A percentile compares a stretch with the other conserved stretches of the same genome.
These are phyloP conservation scores for Ramularia endophylla DNA, from an alignment of 2,329 filamentous ascomycete species.

Conservation along the genomic window DNA sequence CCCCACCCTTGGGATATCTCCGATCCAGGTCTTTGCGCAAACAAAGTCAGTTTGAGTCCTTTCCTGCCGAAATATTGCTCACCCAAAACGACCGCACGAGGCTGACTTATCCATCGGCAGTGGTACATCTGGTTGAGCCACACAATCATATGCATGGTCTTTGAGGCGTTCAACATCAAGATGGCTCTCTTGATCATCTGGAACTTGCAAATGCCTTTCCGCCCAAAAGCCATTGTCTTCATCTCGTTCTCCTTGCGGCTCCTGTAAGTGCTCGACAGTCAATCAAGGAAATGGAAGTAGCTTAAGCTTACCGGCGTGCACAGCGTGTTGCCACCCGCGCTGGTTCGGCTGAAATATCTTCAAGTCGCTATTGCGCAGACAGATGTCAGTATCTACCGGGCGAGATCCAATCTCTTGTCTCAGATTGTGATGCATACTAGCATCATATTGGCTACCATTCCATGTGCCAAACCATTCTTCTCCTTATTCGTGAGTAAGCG, in stretches of 20 bases:
- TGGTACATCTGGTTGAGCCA: slow-evolving; percentile 17
- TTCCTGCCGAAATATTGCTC: neutral
- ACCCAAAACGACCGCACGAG: neutral
- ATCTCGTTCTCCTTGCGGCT: slow-evolving; percentile 22
- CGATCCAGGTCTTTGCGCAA: neutral
- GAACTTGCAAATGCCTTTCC: slow-evolving; percentile 22
- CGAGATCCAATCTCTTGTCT: slow-evolving; percentile 18
- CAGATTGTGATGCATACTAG: slow-evolving; percentile 23
- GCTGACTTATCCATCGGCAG: slow-evolving; percentile 1
- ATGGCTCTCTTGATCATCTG: slow-evolving; percentile 21
- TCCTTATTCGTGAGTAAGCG: slow-evolving; percentile 11
- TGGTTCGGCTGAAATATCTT: slow-evolving; percentile 16
- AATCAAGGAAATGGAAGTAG: too few relatives aligned
- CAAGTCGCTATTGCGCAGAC: slow-evolving; percentile 7
- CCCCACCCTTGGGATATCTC: slow-evolving; percentile 21
- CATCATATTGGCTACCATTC: slow-evolving; percentile 26
- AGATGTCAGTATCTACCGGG: slow-evolving; percentile 15
- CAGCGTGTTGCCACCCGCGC: slow-evolving; percentile 16
- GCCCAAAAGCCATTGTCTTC: slow-evolving; percentile 20
- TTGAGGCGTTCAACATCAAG: slow-evolving; percentile 20
- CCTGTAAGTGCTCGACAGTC: slow-evolving; percentile 10
- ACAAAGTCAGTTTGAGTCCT: neutral
- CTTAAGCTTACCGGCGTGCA: neutral
- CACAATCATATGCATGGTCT: slow-evolving; percentile 12
- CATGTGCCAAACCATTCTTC: slow-evolving; percentile 28